Conservation (phyloP, 192 early-diverging fungal species). For the Radiomyces spectabilis region DNA sequence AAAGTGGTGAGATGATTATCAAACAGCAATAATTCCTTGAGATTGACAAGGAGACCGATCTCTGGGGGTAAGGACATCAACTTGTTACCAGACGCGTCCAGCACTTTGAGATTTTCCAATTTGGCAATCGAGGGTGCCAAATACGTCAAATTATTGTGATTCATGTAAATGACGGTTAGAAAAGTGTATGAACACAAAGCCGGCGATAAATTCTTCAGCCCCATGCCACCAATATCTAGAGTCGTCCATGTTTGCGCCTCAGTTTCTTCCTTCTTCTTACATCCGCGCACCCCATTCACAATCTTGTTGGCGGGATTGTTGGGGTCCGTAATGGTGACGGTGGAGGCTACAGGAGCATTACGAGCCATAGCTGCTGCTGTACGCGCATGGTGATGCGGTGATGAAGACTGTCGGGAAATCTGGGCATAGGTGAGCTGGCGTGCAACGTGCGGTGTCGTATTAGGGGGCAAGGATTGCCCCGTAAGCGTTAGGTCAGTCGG, state of each 20-base stretch:
- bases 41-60: slow-evolving; percentile 71
- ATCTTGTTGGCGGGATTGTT: slow-evolving; percentile 30
- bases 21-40: slow-evolving; percentile 82
- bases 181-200: slow-evolving; percentile 79
- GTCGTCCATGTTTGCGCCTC: slow-evolving; percentile 66
- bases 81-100: slow-evolving; percentile 90
- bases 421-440: slow-evolving; percentile 67
- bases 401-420: slow-evolving; percentile 64
- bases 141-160: slow-evolving; percentile 87
- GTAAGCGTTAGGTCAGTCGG: too few species aligned
- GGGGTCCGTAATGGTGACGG: slow-evolving; percentile 47
- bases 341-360: slow-evolving; percentile 40
- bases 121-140: slow-evolving; percentile 65
- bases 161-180: slow-evolving; percentile 88
- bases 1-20: slow-evolving; percentile 84
- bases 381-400: slow-evolving; percentile 87
- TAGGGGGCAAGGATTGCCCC: slow-evolving; percentile 7
- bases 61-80: slow-evolving; percentile 79
- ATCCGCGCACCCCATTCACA: background rate
- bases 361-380: slow-evolving; percentile 77
- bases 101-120: slow-evolving; percentile 56
- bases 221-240: slow-evolving; percentile 95
- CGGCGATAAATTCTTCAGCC: slow-evolving; percentile 68
- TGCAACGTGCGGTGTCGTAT: slow-evolving; percentile 62
- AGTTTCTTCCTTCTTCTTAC: background rate